Conservation (phyloP, 192 early-diverging fungal genomes). For the Backusella luteola region DNA sequence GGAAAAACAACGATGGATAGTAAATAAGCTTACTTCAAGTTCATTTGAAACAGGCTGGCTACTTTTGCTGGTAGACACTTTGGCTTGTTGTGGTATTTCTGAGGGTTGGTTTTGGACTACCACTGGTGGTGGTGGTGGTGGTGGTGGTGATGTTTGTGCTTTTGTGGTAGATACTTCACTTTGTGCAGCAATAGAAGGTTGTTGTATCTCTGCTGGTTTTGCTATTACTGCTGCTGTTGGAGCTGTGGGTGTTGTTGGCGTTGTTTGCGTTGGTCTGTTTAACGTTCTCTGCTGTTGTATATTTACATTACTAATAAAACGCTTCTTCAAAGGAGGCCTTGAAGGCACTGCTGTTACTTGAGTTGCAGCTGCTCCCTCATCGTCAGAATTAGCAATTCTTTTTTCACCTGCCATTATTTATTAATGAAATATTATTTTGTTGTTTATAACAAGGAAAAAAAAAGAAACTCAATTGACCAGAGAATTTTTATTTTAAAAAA, state of each 20-base stretch:
- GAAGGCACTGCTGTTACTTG: not conserved
- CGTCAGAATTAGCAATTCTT: constrained; percentile 5
- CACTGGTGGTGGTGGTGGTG: not conserved
- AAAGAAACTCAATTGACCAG: not conserved
- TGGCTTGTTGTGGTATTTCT: not conserved
- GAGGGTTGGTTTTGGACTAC: no score
- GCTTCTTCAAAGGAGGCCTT: constrained; percentile 19
- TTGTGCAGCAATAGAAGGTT: not conserved
- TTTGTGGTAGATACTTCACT: not conserved
- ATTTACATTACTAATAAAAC: constrained; percentile 15
- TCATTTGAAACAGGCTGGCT: not conserved
- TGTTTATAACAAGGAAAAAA: not conserved
- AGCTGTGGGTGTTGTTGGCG: not conserved
- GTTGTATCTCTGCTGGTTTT: not conserved
- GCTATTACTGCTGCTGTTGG: not conserved
- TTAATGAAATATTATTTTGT: not conserved
- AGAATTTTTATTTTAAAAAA: not conserved
- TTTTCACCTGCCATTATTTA: constrained; percentile 7
- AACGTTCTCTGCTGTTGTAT: not conserved
- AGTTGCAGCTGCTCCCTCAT: not conserved
- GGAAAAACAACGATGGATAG: not conserved
- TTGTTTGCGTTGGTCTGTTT: not conserved
- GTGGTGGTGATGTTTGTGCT: not conserved
- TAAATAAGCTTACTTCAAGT: not conserved
- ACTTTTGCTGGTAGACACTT: not conserved